Base-by-base conservation (phyloP, 805 yeast genomes). In the Kurtzmaniella fragi region DNA sequence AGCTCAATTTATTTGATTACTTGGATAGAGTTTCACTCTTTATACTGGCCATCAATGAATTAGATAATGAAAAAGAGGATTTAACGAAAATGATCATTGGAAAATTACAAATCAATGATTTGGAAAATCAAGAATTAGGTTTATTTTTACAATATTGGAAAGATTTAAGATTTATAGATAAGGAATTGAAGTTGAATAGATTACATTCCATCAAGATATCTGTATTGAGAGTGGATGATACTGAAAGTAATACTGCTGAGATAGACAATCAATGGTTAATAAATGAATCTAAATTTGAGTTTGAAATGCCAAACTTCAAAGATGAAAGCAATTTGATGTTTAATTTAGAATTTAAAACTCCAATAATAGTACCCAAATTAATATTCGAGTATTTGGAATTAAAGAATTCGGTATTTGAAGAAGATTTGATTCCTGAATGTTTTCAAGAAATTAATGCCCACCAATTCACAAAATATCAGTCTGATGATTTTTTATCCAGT, bases 81-180 rank as follows among this genome's bases (percentile, higher is more conserved):
- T 26, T 12, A 42, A 42, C 11, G 48, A 31, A 7, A 41, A 41
- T 28, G 71, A 35, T 49, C 2, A 42, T 62, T 25, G 73, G 73
- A 1, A 51, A 51, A 31, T 47, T 61, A 4, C 32, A 37, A 9
- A 44, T 59, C 14, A 63, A 67, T 42, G 56, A 62, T 38, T 35
- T 42, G 4, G 37, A 34, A 1, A 29, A 31, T 5, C 46, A 48
- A 4, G 44, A 52, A 34, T 44, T 67, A 17, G 74, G 74, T 0
- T 40, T 66, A 11, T 61, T 59, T 33, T 43, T 64, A n/a, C 52
- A 53, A 7, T 67, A 49, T 38, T 68, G 73, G 73, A 48, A 52
- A 34, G 70, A 63, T 39, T 51, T 41, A 25, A 45, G 66, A 25
- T 50, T 35, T 34, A 44, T 62, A 12, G 54, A 59, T 42, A 59